Evolutionary conservation across 192 early-diverging fungal genomes (phyloP), one percentile per base, ranked within the genome.

Genomic region (Entomortierella parvispora): DNA sequence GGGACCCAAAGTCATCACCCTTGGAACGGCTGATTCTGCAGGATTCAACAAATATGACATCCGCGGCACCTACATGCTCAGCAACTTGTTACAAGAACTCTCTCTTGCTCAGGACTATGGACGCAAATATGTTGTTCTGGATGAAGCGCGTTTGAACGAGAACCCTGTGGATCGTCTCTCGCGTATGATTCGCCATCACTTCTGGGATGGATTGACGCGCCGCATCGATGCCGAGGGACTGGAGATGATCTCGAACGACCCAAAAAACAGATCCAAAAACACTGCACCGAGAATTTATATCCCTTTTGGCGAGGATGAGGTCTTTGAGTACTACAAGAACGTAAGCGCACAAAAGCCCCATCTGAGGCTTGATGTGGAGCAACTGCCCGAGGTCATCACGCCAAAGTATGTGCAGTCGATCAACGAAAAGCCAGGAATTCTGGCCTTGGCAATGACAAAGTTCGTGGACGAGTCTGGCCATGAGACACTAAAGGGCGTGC

Each of bases 121-220:
- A 7, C 85, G 94, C 31, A 91, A 88, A 62, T 87, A 92, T 66
- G 91, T 99, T 28, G 89, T 97, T 4, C 80, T 99, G 15, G 90
- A 94, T 79, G 94, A 97, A 81, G 89, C 89, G n/a, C 83, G 94
- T 2, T 84, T 99, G 37, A 95, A 90, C 67, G 96, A 97, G 81
- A 97, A 97, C 75, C 97, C 97, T 0, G 89, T 97, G 20, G 89
- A 94, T 58, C 88, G 96, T 1, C 75, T 99, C 49, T 85, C 87
- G 45, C 87, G 97, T 22, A 90, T 97, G 87, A 96, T 99, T 65
- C 88, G 90, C 65, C 91, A 86, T 48, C 85, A 92, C 23, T 99
- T 99, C 71, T 99, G 97, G 97, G 94, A 97, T 70, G 95, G 92
- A 0, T 81, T 98, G 15, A 96, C 95, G 15, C 84, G 92, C 44